Percentiles rank a stretch among this genome's conserved stretches.
phyloP scores from a whole-genome alignment of 352 stramenopile genomes.

The Phytophthora fragariaefolia region DNA sequence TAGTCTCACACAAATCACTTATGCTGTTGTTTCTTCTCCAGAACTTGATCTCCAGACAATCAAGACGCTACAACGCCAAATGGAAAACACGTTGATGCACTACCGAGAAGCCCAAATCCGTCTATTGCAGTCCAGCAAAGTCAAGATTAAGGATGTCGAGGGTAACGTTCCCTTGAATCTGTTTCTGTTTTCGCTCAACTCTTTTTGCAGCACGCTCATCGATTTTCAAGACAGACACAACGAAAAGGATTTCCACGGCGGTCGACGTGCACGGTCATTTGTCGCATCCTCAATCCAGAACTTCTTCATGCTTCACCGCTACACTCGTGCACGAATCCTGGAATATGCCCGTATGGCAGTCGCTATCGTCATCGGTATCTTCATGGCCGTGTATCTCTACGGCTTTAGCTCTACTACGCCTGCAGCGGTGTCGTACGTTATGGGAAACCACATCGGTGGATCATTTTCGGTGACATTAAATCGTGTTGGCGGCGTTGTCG shows the following conservation, averaged over 20 bases:
- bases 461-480: constrained; percentile 85
- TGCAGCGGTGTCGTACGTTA: constrained; percentile 72
- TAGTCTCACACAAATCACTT: too few relatives aligned
- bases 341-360: constrained; percentile 60
- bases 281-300: constrained; percentile 49
- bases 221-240: constrained; percentile 75
- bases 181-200: constrained; percentile 87
- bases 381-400: constrained; percentile 80
- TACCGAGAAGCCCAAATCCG: constrained; percentile 71
- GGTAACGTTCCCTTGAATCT: constrained; percentile 85
- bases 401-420: constrained; percentile 72
- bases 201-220: constrained; percentile 80
- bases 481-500: constrained; percentile 85
- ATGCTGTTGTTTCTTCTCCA: constrained; percentile 1
- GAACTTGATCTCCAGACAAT: constrained; percentile 63
- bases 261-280: constrained; percentile 59
- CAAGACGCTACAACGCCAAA: constrained; percentile 57
- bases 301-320: constrained; percentile 59
- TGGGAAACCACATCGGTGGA: constrained; percentile 79
- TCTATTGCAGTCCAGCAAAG: constrained; percentile 54
- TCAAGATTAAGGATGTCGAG: constrained; percentile 72
- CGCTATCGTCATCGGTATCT: constrained; percentile 69
- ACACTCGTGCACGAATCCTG: constrained; percentile 47
- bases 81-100: constrained; percentile 69
- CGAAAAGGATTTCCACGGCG: constrained; percentile 55